Evolutionary conservation across 2,329 filamentous ascomycete species (phyloP).

Genomic region (Bipolaris cookei): DNA sequence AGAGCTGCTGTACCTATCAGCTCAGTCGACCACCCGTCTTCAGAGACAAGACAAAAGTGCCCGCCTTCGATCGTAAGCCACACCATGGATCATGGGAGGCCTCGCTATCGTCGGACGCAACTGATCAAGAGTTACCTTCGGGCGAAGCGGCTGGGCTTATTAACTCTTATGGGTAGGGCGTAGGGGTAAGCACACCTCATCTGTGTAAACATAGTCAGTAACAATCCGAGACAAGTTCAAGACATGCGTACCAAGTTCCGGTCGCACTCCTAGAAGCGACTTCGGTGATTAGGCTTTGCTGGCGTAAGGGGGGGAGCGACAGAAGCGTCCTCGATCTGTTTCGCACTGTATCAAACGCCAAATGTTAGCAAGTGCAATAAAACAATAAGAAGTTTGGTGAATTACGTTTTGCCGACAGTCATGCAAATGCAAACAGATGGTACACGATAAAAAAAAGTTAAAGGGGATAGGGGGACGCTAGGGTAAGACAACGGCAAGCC

Average conservation of each 20-base stretch:
- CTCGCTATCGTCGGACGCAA: not conserved
- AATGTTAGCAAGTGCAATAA: slow-evolving; percentile 17
- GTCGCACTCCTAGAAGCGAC: slow-evolving; percentile 22
- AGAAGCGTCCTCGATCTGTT: slow-evolving; percentile 16
- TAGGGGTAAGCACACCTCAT: slow-evolving; percentile 13
- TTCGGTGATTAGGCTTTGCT: slow-evolving; percentile 21
- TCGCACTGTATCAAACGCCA: slow-evolving; percentile 17
- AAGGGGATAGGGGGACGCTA: slow-evolving; percentile 10
- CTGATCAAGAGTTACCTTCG: slow-evolving; percentile 14
- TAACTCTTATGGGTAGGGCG: not conserved
- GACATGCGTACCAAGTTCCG: slow-evolving; percentile 10
- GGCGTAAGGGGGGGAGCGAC: slow-evolving; percentile 6
- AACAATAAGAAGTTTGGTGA: slow-evolving; percentile 29
- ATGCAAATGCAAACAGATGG: slow-evolving; percentile 28
- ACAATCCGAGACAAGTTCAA: not conserved
- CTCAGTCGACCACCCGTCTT: not conserved
- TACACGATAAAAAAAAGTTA: slow-evolving; percentile 25
- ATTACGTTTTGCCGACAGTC: slow-evolving; percentile 39
- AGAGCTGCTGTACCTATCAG: slow-evolving; percentile 8
- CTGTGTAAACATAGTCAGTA: slow-evolving; percentile 8
- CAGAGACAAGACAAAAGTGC: not conserved
- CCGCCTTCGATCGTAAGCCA: not conserved
- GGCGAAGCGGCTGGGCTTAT: not conserved
- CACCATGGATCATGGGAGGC: not conserved
- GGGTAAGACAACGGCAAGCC: slow-evolving; percentile 11